Conservation (phyloP, 176 grass and related monocot genomes). For the Oryza punctata region DNA sequence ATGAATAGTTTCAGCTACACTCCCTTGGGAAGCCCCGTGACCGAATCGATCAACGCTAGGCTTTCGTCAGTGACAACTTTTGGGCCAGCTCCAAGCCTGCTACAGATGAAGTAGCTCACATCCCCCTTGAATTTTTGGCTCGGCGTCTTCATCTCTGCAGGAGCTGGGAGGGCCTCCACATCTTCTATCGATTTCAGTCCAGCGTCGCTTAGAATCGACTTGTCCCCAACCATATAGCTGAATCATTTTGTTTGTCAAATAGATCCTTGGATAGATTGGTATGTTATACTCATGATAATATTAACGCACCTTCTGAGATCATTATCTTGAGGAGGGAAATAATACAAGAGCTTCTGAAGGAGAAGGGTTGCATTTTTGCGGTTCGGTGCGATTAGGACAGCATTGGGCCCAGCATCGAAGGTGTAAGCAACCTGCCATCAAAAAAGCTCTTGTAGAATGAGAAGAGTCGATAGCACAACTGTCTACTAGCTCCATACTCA, state of each 20-base stretch:
- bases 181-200: constrained; percentile 70
- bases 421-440: constrained; percentile 79
- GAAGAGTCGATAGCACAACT: not conserved
- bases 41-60: constrained; percentile 46
- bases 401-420: constrained; percentile 94
- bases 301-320: constrained; percentile 64
- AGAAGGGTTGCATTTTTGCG: constrained; percentile 69
- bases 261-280: not conserved
- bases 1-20: constrained; percentile 16
- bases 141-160: constrained; percentile 59
- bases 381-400: constrained; percentile 76
- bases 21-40: constrained; percentile 44
- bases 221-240: constrained; percentile 92
- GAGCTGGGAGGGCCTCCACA: constrained; percentile 59
- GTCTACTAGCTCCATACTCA: not conserved
- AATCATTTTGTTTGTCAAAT: constrained; percentile 24
- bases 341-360: constrained; percentile 71
- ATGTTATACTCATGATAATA: not conserved
- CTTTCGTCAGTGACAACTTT: constrained; percentile 35
- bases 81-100: constrained; percentile 49
- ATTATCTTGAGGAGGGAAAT: constrained; percentile 73
- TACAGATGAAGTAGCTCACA: constrained; percentile 58
- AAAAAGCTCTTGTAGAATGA: constrained; percentile 3
- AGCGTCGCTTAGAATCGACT: constrained; percentile 70
- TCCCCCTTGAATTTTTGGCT: constrained; percentile 45